Percentiles rank a stretch among this genome's conserved stretches.
These are phyloP conservation scores for Piloderma croceum DNA, from an alignment of 768 basidiomycete species.

Conservation along the genomic window DNA sequence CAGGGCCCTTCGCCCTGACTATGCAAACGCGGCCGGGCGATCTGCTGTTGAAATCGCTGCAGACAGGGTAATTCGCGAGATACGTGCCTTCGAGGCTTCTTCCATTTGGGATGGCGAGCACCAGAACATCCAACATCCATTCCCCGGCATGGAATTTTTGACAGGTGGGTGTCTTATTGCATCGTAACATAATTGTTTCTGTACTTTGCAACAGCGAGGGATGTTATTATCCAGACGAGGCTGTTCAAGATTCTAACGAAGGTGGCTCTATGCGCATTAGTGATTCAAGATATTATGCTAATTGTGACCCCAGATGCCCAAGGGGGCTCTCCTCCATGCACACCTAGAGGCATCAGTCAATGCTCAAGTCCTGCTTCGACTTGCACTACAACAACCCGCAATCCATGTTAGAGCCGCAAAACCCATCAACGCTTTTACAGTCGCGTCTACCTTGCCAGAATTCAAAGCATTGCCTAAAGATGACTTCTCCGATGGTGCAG, in stretches of 20 bases:
- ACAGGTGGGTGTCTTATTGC: no score
- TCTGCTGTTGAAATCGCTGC: constrained; percentile 44
- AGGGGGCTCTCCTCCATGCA: constrained; percentile 68
- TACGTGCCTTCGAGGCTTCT: constrained; percentile 49
- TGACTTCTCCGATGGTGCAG: constrained; percentile 14
- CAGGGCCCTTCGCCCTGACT: constrained; percentile 47
- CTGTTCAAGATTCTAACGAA: constrained; percentile 59
- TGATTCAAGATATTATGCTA: no score
- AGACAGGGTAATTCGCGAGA: constrained; percentile 48
- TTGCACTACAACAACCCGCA: constrained; percentile 51
- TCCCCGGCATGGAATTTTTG: constrained; percentile 76
- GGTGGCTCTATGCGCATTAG: constrained; percentile 26
- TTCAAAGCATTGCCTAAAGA: constrained; percentile 44
- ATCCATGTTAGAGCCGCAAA: constrained; percentile 53
- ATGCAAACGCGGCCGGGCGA: constrained; percentile 19
- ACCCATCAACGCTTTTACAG: constrained; percentile 35
- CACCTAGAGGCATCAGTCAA: constrained; percentile 75
- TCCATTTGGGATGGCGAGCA: constrained; percentile 57
- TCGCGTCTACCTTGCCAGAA: constrained; percentile 43
- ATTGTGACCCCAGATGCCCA: constrained; percentile 60
- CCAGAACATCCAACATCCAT: constrained; percentile 51
- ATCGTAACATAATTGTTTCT: no score
- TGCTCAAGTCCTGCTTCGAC: constrained; percentile 40
- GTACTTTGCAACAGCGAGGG: constrained; percentile 34
- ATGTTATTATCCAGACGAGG: constrained; percentile 53